Base-by-base conservation (phyloP, 345 rosid genomes). In the Bruguiera gymnorhiza region DNA sequence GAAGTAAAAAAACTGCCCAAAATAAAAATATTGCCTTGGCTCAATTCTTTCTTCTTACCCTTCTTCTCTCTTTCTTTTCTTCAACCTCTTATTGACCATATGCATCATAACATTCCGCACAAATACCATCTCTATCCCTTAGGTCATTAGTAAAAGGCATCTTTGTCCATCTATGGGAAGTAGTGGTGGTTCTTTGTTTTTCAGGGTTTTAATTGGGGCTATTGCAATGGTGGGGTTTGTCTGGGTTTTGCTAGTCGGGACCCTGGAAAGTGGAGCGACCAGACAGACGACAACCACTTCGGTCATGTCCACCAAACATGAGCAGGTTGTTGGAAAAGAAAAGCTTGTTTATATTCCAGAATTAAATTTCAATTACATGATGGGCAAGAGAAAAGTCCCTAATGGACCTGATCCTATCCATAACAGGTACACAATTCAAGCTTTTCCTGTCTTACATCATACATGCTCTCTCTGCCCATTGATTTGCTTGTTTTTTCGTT, bases 371-470 rank as follows among this genome's bases (percentile, higher is more conserved):
- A 83, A 85, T 79, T 86, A 73, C 79, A 76, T 85, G 83, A 68
- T 73, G 81, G 85, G 86, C 90, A 89, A 86, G 71, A 81, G 98
- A 83, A 80, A 82, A 83, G 96, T 94, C 43, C 98, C 98, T 21
- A 87, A 88, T 65, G 98, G 97, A 57, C 90, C 97, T 6, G 98
- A 94, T 83, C 98, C 98, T 76, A 91, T 91, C 73, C 98, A 94
- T 54, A 94, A 94, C 87, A 91, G 98, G 98, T 91, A 72, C 70
- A 31, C 30, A 56, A 56, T 56, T 56, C 30, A 10, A 9, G 16
- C 60, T 24, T 27, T 8, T 56, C 30, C 60, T 21, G 4, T 8
- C 16, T 23, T 55, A 9, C 48, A 9, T 39, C 16, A 55, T 55
- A 9, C 48, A 9, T 39, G 15, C 48, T 39, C 48, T 43, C 50